A percentile compares a stretch with the other conserved stretches of the same genome.
Evolutionary conservation across 495 filamentous ascomycete genomes (phyloP).

Genomic region (Durotheca rogersii): DNA sequence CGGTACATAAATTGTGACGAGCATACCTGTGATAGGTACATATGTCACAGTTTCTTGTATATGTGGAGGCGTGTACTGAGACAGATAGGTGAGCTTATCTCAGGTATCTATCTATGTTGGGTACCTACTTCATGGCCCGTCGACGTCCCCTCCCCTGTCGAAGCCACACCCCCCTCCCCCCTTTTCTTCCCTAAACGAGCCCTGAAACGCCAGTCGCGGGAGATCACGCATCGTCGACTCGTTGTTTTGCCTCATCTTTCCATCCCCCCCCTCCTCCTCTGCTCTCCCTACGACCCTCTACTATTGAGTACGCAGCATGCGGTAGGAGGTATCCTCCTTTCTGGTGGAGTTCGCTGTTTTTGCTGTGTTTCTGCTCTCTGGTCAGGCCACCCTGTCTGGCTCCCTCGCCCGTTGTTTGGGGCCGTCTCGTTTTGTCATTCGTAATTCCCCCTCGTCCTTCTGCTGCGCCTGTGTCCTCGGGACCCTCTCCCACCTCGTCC

Average conservation of each 20-base stretch:
- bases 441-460: conserved; percentile 9
- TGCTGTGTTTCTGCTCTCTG: conserved; percentile 22
- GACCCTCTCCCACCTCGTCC: too few relatives aligned
- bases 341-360: conserved; percentile 22
- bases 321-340: too few relatives aligned
- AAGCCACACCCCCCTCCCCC: conserved; percentile 6
- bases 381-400: conserved; percentile 26
- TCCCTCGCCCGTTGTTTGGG: neutral
- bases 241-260: conserved; percentile 12
- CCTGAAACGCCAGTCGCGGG: conserved; percentile 46
- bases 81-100: too few relatives aligned
- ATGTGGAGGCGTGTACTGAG: too few relatives aligned
- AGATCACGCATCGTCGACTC: conserved; percentile 33
- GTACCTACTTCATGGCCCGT: too few relatives aligned
- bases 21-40: too few relatives aligned
- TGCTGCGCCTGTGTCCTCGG: conserved; percentile 12
- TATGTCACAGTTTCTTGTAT: conserved; percentile 11
- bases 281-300: too few relatives aligned
- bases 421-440: conserved; percentile 7
- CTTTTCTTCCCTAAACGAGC: conserved; percentile 31
- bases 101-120: too few relatives aligned
- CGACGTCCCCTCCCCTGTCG: too few relatives aligned
- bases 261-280: conserved; percentile 9
- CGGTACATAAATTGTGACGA: too few relatives aligned
- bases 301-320: too few relatives aligned